Conservation (phyloP, 768 basidiomycete genomes). For the Leccinum rimulosum region DNA sequence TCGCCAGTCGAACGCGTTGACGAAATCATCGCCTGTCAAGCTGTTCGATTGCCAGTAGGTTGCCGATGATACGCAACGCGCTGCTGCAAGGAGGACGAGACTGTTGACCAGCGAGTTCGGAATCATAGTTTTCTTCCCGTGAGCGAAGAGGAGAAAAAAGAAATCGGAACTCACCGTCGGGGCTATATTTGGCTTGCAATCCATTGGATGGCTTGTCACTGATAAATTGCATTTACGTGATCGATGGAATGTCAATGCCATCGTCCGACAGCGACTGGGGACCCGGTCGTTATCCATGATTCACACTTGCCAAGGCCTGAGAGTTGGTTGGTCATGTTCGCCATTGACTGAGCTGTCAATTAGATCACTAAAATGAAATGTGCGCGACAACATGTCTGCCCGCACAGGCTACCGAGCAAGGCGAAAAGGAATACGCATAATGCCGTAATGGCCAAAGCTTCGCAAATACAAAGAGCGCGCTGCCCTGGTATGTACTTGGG, state of each 20-base stretch:
- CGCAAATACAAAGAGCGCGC: no score
- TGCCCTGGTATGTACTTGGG: no score
- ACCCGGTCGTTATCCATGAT: neutral
- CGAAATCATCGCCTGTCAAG: constrained; percentile 48
- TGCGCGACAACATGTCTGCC: no score
- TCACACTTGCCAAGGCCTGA: no score
- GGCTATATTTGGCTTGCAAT: neutral
- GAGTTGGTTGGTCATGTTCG: neutral
- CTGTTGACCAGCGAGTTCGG: neutral
- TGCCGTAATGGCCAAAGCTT: no score
- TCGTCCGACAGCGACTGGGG: neutral
- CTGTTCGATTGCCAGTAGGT: constrained; percentile 47
- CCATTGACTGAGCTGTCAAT: neutral
- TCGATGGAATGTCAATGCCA: neutral
- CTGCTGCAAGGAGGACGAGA: constrained; percentile 10
- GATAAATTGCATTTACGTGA: neutral
- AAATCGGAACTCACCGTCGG: neutral
- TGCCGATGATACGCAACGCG: constrained; percentile 30
- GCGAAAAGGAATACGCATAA: no score
- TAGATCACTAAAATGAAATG: neutral
- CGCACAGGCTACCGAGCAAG: no score
- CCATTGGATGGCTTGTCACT: neutral
- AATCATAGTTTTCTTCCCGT: neutral
- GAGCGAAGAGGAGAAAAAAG: neutral
- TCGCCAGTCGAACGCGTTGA: constrained; percentile 32